Percentiles rank a stretch among this genome's conserved stretches.
Evolutionary conservation across 257 asterid genomes (phyloP).

Genomic region (Solanum acaule): DNA sequence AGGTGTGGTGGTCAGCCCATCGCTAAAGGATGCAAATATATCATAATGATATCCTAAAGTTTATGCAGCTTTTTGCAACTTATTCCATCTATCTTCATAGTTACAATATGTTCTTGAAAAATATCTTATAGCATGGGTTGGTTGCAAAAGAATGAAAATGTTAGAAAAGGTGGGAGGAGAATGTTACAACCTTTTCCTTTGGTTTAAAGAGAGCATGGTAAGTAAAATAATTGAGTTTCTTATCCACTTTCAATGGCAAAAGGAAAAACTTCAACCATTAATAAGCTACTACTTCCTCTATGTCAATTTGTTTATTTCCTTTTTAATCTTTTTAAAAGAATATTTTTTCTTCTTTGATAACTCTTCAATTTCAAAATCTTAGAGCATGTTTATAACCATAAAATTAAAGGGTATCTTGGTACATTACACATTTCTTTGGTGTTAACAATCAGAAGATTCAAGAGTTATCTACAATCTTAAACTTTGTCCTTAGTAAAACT

Average conservation of each 20-base stretch:
- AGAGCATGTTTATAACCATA: not conserved
- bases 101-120: not conserved
- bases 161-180: not conserved
- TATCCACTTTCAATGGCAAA: not conserved
- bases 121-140: not conserved
- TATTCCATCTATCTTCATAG: not conserved
- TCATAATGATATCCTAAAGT: conserved; percentile 24
- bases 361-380: not conserved
- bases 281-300: not conserved
- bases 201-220: not conserved
- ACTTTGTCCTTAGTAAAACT: not conserved
- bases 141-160: not conserved
- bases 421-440: not conserved
- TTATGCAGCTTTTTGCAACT: not conserved
- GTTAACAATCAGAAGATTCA: too few relatives aligned
- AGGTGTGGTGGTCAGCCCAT: conserved; percentile 41
- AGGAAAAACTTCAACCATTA: not conserved
- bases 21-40: conserved; percentile 68
- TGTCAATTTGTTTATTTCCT: not conserved
- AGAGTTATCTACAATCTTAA: not conserved
- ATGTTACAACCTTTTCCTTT: not conserved
- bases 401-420: too few relatives aligned
- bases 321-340: not conserved
- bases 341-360: not conserved
- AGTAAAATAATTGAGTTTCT: not conserved